Conservation (phyloP, 2,329 filamentous ascomycete genomes). For the Fusarium sp. region DNA sequence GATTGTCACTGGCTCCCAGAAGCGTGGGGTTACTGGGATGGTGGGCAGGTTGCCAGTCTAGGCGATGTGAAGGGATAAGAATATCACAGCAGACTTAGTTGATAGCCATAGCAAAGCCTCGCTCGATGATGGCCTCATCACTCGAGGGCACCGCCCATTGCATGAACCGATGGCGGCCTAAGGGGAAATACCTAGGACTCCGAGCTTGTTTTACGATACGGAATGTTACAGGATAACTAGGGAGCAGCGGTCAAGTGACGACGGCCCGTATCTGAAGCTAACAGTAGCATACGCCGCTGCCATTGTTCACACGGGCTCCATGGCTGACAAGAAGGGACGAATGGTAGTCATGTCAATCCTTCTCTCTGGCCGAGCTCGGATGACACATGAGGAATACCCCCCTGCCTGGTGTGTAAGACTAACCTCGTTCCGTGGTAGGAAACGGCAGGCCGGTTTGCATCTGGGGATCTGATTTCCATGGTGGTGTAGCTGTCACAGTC, state of each 20-base stretch:
- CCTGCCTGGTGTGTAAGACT: slow-evolving; percentile 33
- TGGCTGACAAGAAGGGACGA: slow-evolving; percentile 37
- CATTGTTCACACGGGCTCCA: slow-evolving; percentile 38
- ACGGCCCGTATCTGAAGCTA: slow-evolving; percentile 38
- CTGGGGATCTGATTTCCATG: slow-evolving; percentile 31
- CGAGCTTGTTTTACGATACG: slow-evolving; percentile 16
- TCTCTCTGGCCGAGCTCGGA: slow-evolving; percentile 38
- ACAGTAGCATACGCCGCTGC: slow-evolving; percentile 31
- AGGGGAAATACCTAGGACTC: slow-evolving; percentile 18
- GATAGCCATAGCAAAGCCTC: slow-evolving; percentile 16
- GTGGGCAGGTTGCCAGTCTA: slow-evolving; percentile 38
- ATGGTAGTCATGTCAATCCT: slow-evolving; percentile 33
- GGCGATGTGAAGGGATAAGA: slow-evolving; percentile 32
- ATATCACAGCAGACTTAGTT: slow-evolving; percentile 35
- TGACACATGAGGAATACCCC: slow-evolving; percentile 42
- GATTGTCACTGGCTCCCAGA: slow-evolving; percentile 35
- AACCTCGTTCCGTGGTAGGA: slow-evolving; percentile 24
- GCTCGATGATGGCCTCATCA: slow-evolving; percentile 44
- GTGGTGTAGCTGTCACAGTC: slow-evolving; percentile 34
- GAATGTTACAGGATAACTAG: slow-evolving; percentile 20
- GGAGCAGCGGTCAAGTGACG: slow-evolving; percentile 45
- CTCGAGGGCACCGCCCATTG: slow-evolving; percentile 34
- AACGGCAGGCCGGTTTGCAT: slow-evolving; percentile 36
- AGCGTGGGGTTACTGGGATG: slow-evolving; percentile 43
- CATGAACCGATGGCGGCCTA: slow-evolving; percentile 42